phyloP scores from a whole-genome alignment of 176 grass and related monocot species.

The Canna indica region DNA sequence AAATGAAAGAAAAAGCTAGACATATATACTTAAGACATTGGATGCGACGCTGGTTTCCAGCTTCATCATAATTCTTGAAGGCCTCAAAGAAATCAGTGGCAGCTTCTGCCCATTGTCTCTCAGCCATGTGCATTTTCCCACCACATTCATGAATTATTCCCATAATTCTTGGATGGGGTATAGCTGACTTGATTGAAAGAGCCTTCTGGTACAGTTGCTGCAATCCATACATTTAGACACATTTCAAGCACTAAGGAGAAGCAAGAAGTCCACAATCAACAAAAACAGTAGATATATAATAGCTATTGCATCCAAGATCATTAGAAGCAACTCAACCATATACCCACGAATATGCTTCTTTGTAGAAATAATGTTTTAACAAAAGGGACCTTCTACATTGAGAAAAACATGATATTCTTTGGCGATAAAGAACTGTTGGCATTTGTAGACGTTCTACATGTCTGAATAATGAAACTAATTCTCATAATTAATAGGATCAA shows the following conservation, averaged over 20 bases:
- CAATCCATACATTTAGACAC: background rate
- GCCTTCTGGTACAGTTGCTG: conserved; percentile 89
- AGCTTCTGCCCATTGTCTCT: conserved; percentile 82
- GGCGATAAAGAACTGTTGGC: too few relatives aligned
- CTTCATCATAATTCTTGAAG: conserved; percentile 99
- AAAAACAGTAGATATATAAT: background rate
- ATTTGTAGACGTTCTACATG: too few relatives aligned
- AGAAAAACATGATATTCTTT: too few relatives aligned
- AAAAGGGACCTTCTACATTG: too few relatives aligned
- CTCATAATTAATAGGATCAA: too few relatives aligned
- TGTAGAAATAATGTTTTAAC: background rate
- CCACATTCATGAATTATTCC: conserved; percentile 99
- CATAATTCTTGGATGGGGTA: conserved; percentile 99
- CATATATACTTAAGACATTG: conserved; percentile 77
- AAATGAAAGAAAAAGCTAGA: conserved; percentile 7
- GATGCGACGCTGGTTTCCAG: conserved; percentile 82
- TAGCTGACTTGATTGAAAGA: conserved; percentile 98
- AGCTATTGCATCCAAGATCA: background rate
- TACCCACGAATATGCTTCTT: background rate
- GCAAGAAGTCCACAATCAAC: too few relatives aligned
- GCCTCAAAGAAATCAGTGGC: conserved; percentile 99
- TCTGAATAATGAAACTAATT: too few relatives aligned
- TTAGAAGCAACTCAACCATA: background rate
- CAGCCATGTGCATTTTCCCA: conserved; percentile 99
- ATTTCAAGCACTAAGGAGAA: background rate